Base-by-base conservation (phyloP, 352 stramenopile species). In the Phytophthora cryptogea region DNA sequence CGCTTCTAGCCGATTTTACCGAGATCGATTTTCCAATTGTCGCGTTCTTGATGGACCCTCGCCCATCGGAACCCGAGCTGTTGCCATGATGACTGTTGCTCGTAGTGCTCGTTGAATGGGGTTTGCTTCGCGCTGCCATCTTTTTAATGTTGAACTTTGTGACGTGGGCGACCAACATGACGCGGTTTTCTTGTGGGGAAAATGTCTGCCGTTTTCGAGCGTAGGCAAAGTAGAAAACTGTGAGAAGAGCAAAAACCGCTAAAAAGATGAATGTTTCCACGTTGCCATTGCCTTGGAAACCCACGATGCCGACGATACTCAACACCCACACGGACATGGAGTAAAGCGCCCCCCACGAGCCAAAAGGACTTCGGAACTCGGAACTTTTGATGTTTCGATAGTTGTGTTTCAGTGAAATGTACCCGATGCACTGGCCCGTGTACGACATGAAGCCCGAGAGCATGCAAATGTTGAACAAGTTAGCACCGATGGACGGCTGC, bases 141-240 rank as follows among this genome's bases (percentile, higher is more conserved):
- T 70, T 70, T 26, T 74, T 74, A 13, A 65, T 47, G 28, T 76
- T 76, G 31, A 76, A 78, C 43, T 75, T 75, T 4, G 68, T 78
- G 37, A 83, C 71, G 40, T 83, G 71, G 7, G 74, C 74, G 8
- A 83, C 70, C 11, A 83, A 50, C 49, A 83, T 56, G 2, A 78
- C 52, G 1, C 65, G 68, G 35, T 74, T 73, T 35, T 83, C 74
- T 27, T 80, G 64, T 0, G 60, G 56, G 8, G 73, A 83, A 26
- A 83, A 75, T 0, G 54, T 78, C 30, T 83, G 74, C 0, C 66
- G 60, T 17, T 70, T 67, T 6, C 64, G 56, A 8, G 74, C 63
- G 48, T 80, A 78, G 10, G 2, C 47, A 49, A 73, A 70, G 53
- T 83, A 83, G 30, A 76, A 79, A 2, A 75, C 6, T 0, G 61